phyloP scores from a whole-genome alignment of 106 monocot genomes.

The Apostasia shenzhenica region DNA sequence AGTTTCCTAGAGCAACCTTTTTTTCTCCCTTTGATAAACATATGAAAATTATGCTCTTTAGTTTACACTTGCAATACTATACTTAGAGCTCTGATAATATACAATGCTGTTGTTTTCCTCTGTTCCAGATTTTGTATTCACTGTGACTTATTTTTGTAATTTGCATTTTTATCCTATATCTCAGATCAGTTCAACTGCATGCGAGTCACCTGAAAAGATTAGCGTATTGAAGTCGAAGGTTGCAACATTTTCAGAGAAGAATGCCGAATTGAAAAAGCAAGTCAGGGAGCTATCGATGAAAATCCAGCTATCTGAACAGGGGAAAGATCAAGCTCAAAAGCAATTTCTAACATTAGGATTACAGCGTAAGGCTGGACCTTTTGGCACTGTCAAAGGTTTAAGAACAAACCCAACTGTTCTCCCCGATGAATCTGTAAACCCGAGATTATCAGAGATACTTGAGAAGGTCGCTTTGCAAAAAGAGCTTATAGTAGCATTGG shows the following conservation, averaged over 20 bases:
- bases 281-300: constrained; percentile 40
- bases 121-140: too few species aligned
- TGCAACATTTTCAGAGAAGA: constrained; percentile 43
- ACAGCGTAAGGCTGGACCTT: constrained; percentile 61
- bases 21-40: too few species aligned
- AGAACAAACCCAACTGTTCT: constrained; percentile 63
- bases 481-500: constrained; percentile 74
- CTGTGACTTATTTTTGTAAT: too few species aligned
- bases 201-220: constrained; percentile 43
- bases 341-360: constrained; percentile 30
- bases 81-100: too few species aligned
- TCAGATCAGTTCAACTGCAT: constrained; percentile 33
- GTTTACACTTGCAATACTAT: too few species aligned
- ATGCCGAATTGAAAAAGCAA: constrained; percentile 69
- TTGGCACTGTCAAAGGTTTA: constrained; percentile 69
- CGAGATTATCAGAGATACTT: constrained; percentile 58
- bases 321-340: constrained; percentile 53
- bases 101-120: too few species aligned
- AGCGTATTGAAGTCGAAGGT: constrained; percentile 59
- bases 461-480: constrained; percentile 56
- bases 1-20: too few species aligned
- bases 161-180: too few species aligned
- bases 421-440: constrained; percentile 83
- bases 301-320: constrained; percentile 59
- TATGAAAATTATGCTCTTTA: too few species aligned